Evolutionary conservation across 2,329 filamentous ascomycete genomes (phyloP).

Genomic region (Trichoderma lentiforme): DNA sequence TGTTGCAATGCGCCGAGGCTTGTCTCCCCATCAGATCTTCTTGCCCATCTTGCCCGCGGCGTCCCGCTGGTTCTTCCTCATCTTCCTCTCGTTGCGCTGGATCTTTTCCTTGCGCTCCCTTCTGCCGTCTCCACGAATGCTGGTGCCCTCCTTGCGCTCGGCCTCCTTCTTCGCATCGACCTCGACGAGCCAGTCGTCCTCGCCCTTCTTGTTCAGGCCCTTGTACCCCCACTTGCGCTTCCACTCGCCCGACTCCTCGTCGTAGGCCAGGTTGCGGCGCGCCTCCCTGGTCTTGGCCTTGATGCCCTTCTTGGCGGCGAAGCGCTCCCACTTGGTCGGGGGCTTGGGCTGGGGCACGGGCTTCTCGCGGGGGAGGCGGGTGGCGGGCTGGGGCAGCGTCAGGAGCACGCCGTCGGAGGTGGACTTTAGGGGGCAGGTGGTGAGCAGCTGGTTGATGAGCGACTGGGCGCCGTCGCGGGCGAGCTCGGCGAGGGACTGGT

Average conservation of each 20-base stretch:
- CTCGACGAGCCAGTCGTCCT: slow-evolving; percentile 88
- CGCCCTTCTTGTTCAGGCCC: slow-evolving; percentile 79
- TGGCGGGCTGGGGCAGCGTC: slow-evolving; percentile 67
- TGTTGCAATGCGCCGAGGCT: not conserved
- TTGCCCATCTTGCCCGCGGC: slow-evolving; percentile 28
- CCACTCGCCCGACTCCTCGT: slow-evolving; percentile 83
- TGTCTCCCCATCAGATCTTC: slow-evolving; percentile 20
- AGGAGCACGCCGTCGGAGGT: slow-evolving; percentile 71
- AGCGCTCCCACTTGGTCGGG: slow-evolving; percentile 92
- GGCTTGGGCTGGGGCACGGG: slow-evolving; percentile 77
- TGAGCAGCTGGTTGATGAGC: slow-evolving; percentile 91
- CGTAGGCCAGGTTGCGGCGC: slow-evolving; percentile 71
- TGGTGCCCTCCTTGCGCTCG: slow-evolving; percentile 59
- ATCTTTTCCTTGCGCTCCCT: slow-evolving; percentile 65
- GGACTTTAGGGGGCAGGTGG: slow-evolving; percentile 75
- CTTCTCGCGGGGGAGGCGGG: slow-evolving; percentile 83
- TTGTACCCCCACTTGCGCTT: slow-evolving; percentile 94
- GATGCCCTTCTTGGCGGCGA: slow-evolving; percentile 96
- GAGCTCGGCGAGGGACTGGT: slow-evolving; percentile 65
- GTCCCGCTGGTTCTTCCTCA: slow-evolving; percentile 63
- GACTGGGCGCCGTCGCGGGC: slow-evolving; percentile 89
- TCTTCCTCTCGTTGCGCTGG: slow-evolving; percentile 66
- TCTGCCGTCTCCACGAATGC: slow-evolving; percentile 59
- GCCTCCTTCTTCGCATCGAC: slow-evolving; percentile 74
- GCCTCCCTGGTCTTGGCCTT: slow-evolving; percentile 79